A percentile compares a stretch with the other conserved stretches of the same genome.
These are phyloP conservation scores for Komagataea norvegica DNA, from an alignment of 1,139 yeast genomes.

Conservation along the genomic window DNA sequence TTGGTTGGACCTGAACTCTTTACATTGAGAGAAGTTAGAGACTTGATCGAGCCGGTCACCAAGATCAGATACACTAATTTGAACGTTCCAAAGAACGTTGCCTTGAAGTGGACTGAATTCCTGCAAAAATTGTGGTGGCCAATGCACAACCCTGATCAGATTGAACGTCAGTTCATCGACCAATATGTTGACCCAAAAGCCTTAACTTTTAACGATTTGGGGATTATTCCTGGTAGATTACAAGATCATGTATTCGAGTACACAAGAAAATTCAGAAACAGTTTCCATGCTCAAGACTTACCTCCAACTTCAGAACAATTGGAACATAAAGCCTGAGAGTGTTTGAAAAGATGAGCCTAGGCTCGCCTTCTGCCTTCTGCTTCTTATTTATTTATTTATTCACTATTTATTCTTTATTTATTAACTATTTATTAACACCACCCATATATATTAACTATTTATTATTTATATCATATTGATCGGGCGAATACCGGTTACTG, in stretches of 20 bases:
- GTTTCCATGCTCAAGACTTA: slow-evolving; percentile 27
- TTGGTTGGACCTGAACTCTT: slow-evolving; percentile 69
- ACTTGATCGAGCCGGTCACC: slow-evolving; percentile 61
- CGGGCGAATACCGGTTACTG: too few species aligned
- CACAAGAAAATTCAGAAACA: slow-evolving; percentile 26
- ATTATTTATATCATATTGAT: too few species aligned
- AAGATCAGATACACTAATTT: slow-evolving; percentile 38
- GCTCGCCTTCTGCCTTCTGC: too few species aligned
- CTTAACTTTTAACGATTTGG: slow-evolving; percentile 66
- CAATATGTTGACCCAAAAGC: slow-evolving; percentile 62
- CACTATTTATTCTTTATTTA: slow-evolving; percentile 1
- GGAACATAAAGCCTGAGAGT: slow-evolving; percentile 10
- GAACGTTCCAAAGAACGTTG: slow-evolving; percentile 51
- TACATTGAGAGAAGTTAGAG: slow-evolving; percentile 62
- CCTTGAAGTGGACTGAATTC: slow-evolving; percentile 41
- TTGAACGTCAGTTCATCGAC: slow-evolving; percentile 69
- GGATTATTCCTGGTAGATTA: slow-evolving; percentile 63
- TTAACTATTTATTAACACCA: slow-evolving; percentile 2
- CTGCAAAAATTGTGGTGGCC: slow-evolving; percentile 65
- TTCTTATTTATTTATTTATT: slow-evolving; percentile 10
- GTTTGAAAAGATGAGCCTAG: neutral
- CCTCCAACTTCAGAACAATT: slow-evolving; percentile 26
- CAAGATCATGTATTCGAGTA: slow-evolving; percentile 67
- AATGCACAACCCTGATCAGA: slow-evolving; percentile 66
- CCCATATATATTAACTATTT: slow-evolving; percentile 8